These are phyloP conservation scores for Eutypa lata DNA, from an alignment of 2,329 filamentous ascomycete genomes.

Conservation along the genomic window DNA sequence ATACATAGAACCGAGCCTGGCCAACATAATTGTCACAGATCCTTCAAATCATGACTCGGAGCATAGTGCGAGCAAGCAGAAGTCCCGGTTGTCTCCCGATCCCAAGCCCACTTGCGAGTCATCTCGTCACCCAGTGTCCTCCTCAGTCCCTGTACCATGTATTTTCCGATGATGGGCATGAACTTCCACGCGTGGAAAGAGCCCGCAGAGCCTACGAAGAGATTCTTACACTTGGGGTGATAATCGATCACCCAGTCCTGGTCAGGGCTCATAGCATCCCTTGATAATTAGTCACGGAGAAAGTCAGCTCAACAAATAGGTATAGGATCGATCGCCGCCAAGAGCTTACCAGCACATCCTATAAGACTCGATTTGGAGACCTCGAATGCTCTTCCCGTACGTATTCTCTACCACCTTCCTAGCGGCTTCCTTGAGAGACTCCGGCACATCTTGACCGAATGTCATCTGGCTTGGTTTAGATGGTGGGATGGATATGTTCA, in stretches of 20 bases:
- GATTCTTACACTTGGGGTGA: constrained; percentile 43
- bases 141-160: constrained; percentile 49
- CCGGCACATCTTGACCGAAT: background rate
- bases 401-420: background rate
- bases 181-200: constrained; percentile 67
- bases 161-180: constrained; percentile 59
- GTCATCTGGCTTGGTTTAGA: too few relatives aligned
- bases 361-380: background rate
- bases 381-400: background rate
- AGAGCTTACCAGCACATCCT: background rate
- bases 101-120: background rate
- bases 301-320: background rate
- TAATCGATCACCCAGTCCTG: constrained; percentile 61
- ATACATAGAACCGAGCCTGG: too few relatives aligned
- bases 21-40: too few relatives aligned
- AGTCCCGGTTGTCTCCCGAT: background rate
- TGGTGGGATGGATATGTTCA: too few relatives aligned
- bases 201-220: constrained; percentile 60
- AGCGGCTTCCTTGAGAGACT: background rate
- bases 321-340: background rate
- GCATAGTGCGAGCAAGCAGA: too few relatives aligned
- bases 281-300: background rate
- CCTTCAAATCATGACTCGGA: too few relatives aligned
- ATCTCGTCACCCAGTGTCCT: constrained; percentile 30
- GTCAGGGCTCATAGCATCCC: constrained; percentile 24